These are phyloP conservation scores for Pleurotus eryngii DNA, from an alignment of 768 basidiomycete species.

Conservation along the genomic window DNA sequence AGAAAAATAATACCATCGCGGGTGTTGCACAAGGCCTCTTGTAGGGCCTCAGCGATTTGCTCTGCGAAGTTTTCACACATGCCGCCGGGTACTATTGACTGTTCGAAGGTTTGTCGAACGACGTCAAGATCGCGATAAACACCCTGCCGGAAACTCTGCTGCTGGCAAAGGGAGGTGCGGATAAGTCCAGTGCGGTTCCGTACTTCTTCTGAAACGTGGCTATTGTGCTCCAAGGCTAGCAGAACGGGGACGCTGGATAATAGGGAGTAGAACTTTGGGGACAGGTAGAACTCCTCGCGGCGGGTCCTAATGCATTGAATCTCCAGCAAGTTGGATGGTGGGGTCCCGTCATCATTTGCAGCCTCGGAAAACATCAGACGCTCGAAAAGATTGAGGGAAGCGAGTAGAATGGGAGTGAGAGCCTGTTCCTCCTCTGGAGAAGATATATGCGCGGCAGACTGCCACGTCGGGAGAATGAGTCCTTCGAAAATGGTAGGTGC, in stretches of 20 bases:
- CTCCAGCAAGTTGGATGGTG: slow-evolving; percentile 55
- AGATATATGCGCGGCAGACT: slow-evolving; percentile 42
- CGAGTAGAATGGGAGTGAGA: slow-evolving; percentile 51
- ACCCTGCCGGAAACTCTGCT: slow-evolving; percentile 68
- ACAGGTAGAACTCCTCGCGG: slow-evolving; percentile 62
- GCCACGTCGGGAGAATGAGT: slow-evolving; percentile 79
- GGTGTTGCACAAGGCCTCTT: slow-evolving; percentile 65
- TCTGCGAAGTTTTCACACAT: slow-evolving; percentile 52
- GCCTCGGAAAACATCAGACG: slow-evolving; percentile 56
- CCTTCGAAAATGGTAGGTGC: slow-evolving; percentile 72
- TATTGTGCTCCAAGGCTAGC: slow-evolving; percentile 67
- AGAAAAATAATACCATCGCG: slow-evolving; percentile 42
- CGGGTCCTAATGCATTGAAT: slow-evolving; percentile 69
- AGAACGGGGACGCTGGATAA: slow-evolving; percentile 65
- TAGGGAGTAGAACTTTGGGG: slow-evolving; percentile 62
- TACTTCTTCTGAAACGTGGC: slow-evolving; percentile 45
- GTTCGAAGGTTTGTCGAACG: slow-evolving; percentile 67
- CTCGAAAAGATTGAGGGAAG: slow-evolving; percentile 62
- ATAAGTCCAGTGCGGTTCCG: slow-evolving; percentile 48
- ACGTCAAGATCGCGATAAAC: slow-evolving; percentile 74
- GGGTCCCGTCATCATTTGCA: slow-evolving; percentile 30
- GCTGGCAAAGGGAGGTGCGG: slow-evolving; percentile 57
- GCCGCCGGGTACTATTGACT: slow-evolving; percentile 48
- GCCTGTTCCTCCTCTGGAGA: slow-evolving; percentile 33
- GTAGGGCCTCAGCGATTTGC: slow-evolving; percentile 62